Evolutionary conservation across 2,329 filamentous ascomycete species (phyloP).

Genomic region (Chrysoporthe puriensis): DNA sequence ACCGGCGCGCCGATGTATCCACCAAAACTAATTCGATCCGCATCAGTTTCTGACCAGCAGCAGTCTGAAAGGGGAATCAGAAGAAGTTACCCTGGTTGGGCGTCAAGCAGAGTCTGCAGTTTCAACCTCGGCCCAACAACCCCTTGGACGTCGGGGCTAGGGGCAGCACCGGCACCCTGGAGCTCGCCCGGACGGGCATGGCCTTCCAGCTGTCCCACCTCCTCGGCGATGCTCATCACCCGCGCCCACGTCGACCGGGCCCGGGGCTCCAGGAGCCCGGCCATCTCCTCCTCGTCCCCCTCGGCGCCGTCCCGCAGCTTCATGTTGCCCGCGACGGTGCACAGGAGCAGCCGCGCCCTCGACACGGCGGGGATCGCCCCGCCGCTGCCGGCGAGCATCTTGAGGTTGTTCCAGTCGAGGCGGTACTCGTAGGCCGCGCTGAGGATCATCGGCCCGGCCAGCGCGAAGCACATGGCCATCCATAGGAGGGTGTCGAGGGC

Average conservation of each 20-base stretch:
- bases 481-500: constrained; percentile 35
- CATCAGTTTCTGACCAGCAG: not conserved
- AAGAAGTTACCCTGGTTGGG: constrained; percentile 10
- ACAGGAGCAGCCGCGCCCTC: constrained; percentile 11
- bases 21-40: constrained; percentile 28
- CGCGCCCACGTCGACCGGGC: not conserved
- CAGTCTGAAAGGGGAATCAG: not conserved
- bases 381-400: constrained; percentile 30
- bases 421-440: constrained; percentile 38
- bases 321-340: constrained; percentile 5
- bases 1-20: constrained; percentile 35
- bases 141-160: not conserved
- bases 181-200: not conserved
- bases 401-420: constrained; percentile 34
- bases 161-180: not conserved
- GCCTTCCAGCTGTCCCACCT: constrained; percentile 3
- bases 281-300: constrained; percentile 27
- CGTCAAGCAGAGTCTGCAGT: constrained; percentile 14
- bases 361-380: not conserved
- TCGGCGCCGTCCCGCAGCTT: not conserved
- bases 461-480: constrained; percentile 36
- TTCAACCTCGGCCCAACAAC: constrained; percentile 1
- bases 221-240: constrained; percentile 9
- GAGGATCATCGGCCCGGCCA: constrained; percentile 38
- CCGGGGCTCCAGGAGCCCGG: constrained; percentile 14